Evolutionary conservation across 345 rosid genomes (phyloP).

Genomic region (Xanthoceras sorbifolium): DNA sequence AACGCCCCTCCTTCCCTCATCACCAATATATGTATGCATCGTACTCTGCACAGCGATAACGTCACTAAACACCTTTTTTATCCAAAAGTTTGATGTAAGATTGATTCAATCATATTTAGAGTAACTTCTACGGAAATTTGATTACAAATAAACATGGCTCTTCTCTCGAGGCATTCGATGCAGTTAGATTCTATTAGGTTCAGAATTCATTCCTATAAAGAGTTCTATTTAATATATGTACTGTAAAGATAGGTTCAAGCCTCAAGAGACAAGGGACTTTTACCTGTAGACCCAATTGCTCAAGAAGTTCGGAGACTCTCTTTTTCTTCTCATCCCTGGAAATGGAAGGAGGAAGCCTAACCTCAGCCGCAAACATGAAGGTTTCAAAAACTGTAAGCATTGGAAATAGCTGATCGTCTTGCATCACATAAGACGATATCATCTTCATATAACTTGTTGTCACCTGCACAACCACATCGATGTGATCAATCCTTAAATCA

Average conservation of each 20-base stretch:
- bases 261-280: background rate
- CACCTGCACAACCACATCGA: slow-evolving; percentile 37
- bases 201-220: background rate
- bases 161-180: no score
- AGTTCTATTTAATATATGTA: no score
- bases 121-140: no score
- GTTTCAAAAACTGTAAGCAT: slow-evolving; percentile 79
- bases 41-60: slow-evolving; percentile 34
- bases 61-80: background rate
- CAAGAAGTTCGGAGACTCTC: slow-evolving; percentile 64
- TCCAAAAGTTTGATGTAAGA: background rate
- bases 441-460: slow-evolving; percentile 71
- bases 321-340: slow-evolving; percentile 65
- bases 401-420: slow-evolving; percentile 88
- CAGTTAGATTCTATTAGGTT: no score
- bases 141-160: no score
- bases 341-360: slow-evolving; percentile 73
- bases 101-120: no score
- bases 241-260: no score
- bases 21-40: slow-evolving; percentile 63
- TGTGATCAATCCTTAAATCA: background rate
- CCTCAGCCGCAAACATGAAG: slow-evolving; percentile 81
- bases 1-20: slow-evolving; percentile 79
- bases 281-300: slow-evolving; percentile 76
- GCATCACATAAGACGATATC: slow-evolving; percentile 89